Evolutionary conservation across 768 basidiomycete species (phyloP).

Genomic region (Tremella fuciformis): DNA sequence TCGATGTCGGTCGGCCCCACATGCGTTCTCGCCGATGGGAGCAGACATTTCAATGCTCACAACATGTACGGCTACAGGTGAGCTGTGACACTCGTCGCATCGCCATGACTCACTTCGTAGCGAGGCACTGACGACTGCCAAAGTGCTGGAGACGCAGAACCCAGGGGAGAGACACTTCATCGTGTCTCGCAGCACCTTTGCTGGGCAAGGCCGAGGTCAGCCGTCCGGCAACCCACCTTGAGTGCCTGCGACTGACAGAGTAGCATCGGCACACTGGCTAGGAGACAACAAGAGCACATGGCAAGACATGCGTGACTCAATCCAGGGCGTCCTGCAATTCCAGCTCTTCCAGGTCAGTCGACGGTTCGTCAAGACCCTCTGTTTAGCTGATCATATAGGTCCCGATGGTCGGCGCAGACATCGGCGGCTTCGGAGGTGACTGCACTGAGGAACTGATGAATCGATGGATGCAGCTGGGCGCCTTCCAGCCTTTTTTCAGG

Average conservation of each 20-base stretch:
- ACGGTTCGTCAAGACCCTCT: not conserved
- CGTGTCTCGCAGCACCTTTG: slow-evolving; percentile 48
- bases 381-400: slow-evolving; percentile 6
- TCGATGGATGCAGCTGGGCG: slow-evolving; percentile 82
- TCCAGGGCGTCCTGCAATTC: slow-evolving; percentile 77
- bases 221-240: not conserved
- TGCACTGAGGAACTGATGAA: slow-evolving; percentile 77
- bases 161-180: slow-evolving; percentile 64
- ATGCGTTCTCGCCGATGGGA: not conserved
- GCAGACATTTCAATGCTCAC: slow-evolving; percentile 1
- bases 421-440: slow-evolving; percentile 64
- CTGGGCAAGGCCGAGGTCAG: slow-evolving; percentile 24
- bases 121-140: not conserved
- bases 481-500: slow-evolving; percentile 76
- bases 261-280: slow-evolving; percentile 51
- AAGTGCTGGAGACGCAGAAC: slow-evolving; percentile 46
- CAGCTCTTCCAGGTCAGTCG: slow-evolving; percentile 67
- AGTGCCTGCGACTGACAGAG: not conserved
- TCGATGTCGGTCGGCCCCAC: not conserved
- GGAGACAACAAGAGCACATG: slow-evolving; percentile 76
- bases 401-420: slow-evolving; percentile 78
- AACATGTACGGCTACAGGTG: not conserved
- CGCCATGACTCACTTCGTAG: not conserved
- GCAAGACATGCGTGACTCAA: slow-evolving; percentile 67
- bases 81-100: slow-evolving; percentile 3